These are phyloP conservation scores for Lodderomyces parapsilosis DNA, from an alignment of 1,139 yeast genomes.

Conservation along the genomic window DNA sequence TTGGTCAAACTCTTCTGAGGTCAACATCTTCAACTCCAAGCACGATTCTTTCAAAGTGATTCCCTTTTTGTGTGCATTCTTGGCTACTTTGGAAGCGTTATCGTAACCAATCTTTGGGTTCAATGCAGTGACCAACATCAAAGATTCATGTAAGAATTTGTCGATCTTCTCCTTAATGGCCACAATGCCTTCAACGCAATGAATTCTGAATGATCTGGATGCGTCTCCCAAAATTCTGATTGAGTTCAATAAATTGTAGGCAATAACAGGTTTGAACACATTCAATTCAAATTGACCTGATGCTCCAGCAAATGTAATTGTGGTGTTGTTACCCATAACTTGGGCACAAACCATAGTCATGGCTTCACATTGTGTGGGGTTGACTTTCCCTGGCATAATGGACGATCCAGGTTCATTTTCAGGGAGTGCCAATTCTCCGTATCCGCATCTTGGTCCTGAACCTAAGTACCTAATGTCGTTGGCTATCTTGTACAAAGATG, in stretches of 20 bases:
- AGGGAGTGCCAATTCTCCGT: slow-evolving; percentile 86
- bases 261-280: slow-evolving; percentile 92
- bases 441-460: slow-evolving; percentile 96
- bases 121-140: slow-evolving; percentile 93
- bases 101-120: slow-evolving; percentile 97
- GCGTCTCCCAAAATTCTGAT: slow-evolving; percentile 83
- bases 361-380: slow-evolving; percentile 97
- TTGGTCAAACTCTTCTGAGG: slow-evolving; percentile 77
- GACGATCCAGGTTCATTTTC: slow-evolving; percentile 97
- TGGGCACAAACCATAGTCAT: slow-evolving; percentile 93
- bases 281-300: slow-evolving; percentile 94
- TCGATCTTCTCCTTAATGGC: slow-evolving; percentile 82
- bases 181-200: slow-evolving; percentile 86
- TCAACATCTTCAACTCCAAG: slow-evolving; percentile 74
- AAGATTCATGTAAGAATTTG: slow-evolving; percentile 79
- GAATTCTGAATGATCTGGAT: slow-evolving; percentile 73
- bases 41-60: slow-evolving; percentile 87
- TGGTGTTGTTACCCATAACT: slow-evolving; percentile 88
- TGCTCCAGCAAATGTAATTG: slow-evolving; percentile 92
- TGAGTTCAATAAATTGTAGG: slow-evolving; percentile 77
- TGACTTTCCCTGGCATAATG: slow-evolving; percentile 97
- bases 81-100: slow-evolving; percentile 89
- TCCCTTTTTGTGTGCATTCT: slow-evolving; percentile 94
- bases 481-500: slow-evolving; percentile 86
- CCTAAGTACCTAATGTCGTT: slow-evolving; percentile 94